These are phyloP conservation scores for Eimeria falciformis DNA, from an alignment of 169 alveolate genomes.

Conservation along the genomic window DNA sequence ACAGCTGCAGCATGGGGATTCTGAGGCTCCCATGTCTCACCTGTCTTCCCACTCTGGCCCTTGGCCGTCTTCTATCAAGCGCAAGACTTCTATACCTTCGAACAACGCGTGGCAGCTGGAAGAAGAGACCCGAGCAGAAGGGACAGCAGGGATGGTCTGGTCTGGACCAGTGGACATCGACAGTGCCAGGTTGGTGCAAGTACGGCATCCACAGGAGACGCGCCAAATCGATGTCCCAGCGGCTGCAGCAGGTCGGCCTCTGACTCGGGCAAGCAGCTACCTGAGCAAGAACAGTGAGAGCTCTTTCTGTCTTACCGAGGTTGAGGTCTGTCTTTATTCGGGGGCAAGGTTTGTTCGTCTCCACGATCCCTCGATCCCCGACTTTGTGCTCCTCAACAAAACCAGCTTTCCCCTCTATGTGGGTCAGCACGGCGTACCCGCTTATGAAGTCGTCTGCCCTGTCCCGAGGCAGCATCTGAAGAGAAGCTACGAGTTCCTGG, in stretches of 20 bases:
- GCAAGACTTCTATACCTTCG: too few relatives aligned
- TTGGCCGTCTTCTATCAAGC: too few relatives aligned
- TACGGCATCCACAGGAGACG: conserved; percentile 55
- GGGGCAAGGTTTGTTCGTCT: conserved; percentile 53
- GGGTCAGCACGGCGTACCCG: conserved; percentile 55
- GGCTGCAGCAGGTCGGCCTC: neutral
- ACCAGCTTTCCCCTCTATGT: conserved; percentile 38
- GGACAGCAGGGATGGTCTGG: conserved; percentile 36
- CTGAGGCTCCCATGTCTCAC: too few relatives aligned
- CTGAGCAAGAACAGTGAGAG: conserved; percentile 12
- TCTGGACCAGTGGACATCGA: conserved; percentile 55
- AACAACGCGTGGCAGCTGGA: conserved; percentile 30
- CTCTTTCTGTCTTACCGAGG: conserved; percentile 21
- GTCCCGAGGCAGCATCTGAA: conserved; percentile 32
- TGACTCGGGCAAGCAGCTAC: neutral
- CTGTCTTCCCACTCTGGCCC: too few relatives aligned
- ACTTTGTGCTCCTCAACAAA: conserved; percentile 44
- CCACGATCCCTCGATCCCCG: conserved; percentile 64
- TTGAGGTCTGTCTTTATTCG: conserved; percentile 35
- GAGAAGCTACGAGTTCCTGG: conserved; percentile 15
- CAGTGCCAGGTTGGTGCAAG: conserved; percentile 41
- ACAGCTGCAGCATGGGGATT: too few relatives aligned
- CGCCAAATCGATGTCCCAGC: neutral
- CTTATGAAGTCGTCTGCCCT: conserved; percentile 21
- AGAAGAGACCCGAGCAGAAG: neutral